Evolutionary conservation across 1,139 yeast genomes (phyloP).

Genomic region (Wickerhamiella infanticola): DNA sequence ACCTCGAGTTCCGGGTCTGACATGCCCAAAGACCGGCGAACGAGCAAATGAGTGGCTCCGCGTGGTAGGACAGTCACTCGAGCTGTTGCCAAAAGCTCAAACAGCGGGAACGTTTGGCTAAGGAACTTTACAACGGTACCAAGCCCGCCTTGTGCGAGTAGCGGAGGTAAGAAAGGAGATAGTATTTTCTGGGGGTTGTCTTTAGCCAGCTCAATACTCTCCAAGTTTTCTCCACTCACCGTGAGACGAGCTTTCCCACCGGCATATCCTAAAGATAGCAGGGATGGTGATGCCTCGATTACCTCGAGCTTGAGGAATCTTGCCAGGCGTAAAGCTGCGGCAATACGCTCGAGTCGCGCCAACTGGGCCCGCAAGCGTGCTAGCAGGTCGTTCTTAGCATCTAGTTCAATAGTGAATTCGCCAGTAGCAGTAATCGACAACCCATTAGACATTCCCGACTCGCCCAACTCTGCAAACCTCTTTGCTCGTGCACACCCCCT

Average conservation of each 20-base stretch:
- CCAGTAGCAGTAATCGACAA: slow-evolving; percentile 2
- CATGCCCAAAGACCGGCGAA: slow-evolving; percentile 4
- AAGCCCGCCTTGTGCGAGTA: slow-evolving; percentile 10
- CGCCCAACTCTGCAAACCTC: slow-evolving; percentile 1
- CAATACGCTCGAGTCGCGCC: slow-evolving; percentile 4
- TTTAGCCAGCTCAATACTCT: slow-evolving; percentile 5
- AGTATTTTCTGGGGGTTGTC: slow-evolving; percentile 13
- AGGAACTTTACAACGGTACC: slow-evolving; percentile 10
- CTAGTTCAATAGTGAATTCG: background rate
- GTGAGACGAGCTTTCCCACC: slow-evolving; percentile 1
- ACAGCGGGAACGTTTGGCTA: slow-evolving; percentile 10
- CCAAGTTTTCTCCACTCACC: background rate
- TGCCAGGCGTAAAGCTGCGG: slow-evolving; percentile 12
- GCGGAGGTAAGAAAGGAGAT: slow-evolving; percentile 14
- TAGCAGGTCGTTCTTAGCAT: background rate
- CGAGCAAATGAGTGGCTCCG: slow-evolving; percentile 9
- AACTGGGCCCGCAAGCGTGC: background rate
- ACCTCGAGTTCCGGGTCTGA: slow-evolving; percentile 4
- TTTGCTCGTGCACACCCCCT: slow-evolving; percentile 1
- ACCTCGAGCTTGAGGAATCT: slow-evolving; percentile 9
- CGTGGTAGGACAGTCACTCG: slow-evolving; percentile 11
- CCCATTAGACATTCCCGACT: background rate
- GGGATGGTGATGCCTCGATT: slow-evolving; percentile 9
- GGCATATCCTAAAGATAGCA: slow-evolving; percentile 12
- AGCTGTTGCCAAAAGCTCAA: slow-evolving; percentile 7